phyloP scores from a whole-genome alignment of 2,329 filamentous ascomycete species.

The Exserohilum turcica region DNA sequence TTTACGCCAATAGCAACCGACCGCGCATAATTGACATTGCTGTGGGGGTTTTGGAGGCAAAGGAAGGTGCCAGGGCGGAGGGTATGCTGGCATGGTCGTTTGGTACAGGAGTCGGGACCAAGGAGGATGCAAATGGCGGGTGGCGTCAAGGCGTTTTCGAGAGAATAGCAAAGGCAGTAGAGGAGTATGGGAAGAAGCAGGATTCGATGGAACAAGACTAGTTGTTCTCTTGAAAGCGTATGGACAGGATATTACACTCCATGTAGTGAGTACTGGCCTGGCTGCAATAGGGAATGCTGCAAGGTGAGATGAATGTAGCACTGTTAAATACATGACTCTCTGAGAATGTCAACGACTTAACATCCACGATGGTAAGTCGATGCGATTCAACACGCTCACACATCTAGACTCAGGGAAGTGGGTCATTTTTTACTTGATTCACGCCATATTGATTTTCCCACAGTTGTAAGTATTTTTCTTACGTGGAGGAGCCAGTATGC shows the following conservation, averaged over 20 bases:
- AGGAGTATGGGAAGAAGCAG: conserved; percentile 44
- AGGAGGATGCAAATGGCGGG: conserved; percentile 46
- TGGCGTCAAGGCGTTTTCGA: conserved; percentile 50
- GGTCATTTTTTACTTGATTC: too few relatives aligned
- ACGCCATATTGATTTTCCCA: too few relatives aligned
- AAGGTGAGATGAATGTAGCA: too few relatives aligned
- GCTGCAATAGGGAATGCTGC: too few relatives aligned
- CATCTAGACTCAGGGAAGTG: too few relatives aligned
- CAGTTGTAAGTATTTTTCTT: too few relatives aligned
- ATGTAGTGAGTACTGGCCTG: neutral
- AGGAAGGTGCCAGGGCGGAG: conserved; percentile 56
- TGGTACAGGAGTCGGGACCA: conserved; percentile 30
- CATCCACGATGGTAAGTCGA: too few relatives aligned
- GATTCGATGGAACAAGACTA: conserved; percentile 25
- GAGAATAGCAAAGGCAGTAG: conserved; percentile 40
- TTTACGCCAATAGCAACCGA: conserved; percentile 52
- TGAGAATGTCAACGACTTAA: too few relatives aligned
- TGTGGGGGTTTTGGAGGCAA: conserved; percentile 52
- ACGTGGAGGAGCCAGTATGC: too few relatives aligned
- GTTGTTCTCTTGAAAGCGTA: conserved; percentile 25
- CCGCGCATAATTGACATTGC: conserved; percentile 53
- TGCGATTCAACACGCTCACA: too few relatives aligned
- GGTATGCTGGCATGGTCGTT: conserved; percentile 52
- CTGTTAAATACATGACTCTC: too few relatives aligned
- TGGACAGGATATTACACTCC: conserved; percentile 30